These are phyloP conservation scores for Asterella californica DNA, from an alignment of 225 moss, liverwort and hornwort genomes.

Conservation along the genomic window DNA sequence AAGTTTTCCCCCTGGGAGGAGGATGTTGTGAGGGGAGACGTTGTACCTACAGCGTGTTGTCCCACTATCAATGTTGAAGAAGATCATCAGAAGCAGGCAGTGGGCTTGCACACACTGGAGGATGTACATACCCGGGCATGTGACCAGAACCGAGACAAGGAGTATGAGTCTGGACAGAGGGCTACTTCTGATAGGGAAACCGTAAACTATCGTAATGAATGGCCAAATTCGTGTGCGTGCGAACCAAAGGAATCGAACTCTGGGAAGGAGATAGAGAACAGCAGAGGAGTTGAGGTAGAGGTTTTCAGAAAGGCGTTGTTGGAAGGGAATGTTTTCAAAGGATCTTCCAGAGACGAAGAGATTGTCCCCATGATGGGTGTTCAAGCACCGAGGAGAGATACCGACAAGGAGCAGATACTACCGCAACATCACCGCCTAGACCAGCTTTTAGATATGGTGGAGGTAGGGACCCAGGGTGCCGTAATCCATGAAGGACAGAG, in stretches of 20 bases:
- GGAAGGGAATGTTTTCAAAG: background rate
- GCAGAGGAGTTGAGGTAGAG: conserved; percentile 31
- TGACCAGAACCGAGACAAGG: background rate
- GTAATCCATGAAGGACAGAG: background rate
- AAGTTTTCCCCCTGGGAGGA: background rate
- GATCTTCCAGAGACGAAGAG: conserved; percentile 10
- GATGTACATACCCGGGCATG: conserved; percentile 17
- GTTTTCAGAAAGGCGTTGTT: conserved; percentile 5
- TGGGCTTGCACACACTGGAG: background rate
- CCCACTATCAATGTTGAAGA: background rate
- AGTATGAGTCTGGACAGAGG: conserved; percentile 9
- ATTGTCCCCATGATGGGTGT: background rate
- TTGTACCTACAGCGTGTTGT: background rate
- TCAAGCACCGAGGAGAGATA: background rate
- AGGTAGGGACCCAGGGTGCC: conserved; percentile 10
- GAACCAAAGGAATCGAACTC: background rate
- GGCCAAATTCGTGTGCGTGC: background rate
- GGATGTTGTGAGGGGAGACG: background rate
- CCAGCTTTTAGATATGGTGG: conserved; percentile 22
- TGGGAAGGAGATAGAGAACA: conserved; percentile 11
- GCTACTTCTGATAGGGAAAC: conserved; percentile 8
- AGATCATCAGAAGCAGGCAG: background rate
- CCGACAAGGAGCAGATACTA: conserved; percentile 22
- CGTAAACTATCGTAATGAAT: conserved; percentile 6
- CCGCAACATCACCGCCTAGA: conserved; percentile 34